phyloP scores from a whole-genome alignment of 2,329 filamentous ascomycete genomes.

The Fusarium acutatum region DNA sequence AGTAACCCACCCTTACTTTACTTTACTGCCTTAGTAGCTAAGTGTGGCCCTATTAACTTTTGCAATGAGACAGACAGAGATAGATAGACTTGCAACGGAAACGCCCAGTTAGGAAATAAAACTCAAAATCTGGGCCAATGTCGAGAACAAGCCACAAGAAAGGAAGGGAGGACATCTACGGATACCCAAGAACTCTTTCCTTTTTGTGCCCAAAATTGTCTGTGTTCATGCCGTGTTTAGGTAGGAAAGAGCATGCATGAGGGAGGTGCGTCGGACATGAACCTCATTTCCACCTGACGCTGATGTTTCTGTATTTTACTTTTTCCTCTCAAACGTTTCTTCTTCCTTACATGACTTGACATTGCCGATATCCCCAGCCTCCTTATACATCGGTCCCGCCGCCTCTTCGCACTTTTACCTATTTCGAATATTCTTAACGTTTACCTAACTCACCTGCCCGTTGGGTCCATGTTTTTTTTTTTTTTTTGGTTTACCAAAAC shows the following conservation, averaged over 20 bases:
- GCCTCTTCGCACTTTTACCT: slow-evolving; percentile 20
- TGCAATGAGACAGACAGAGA: slow-evolving; percentile 1
- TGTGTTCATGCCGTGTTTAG: background rate
- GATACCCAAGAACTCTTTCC: background rate
- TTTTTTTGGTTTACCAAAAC: background rate
- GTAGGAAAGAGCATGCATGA: slow-evolving; percentile 11
- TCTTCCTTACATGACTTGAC: background rate
- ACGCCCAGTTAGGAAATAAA: slow-evolving; percentile 11
- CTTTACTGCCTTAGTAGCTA: background rate
- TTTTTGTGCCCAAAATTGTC: background rate
- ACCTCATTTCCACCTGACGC: slow-evolving; percentile 34
- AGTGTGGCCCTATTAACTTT: background rate
- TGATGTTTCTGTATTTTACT: slow-evolving; percentile 20
- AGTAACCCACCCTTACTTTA: background rate
- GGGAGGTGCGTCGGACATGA: background rate
- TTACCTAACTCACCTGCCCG: background rate
- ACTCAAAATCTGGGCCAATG: background rate
- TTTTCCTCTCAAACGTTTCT: slow-evolving; percentile 5
- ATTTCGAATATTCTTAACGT: background rate
- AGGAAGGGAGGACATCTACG: background rate
- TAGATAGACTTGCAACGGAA: slow-evolving; percentile 9
- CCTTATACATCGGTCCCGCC: slow-evolving; percentile 16
- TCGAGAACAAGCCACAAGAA: background rate
- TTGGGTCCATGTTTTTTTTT: background rate
- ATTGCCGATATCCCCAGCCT: slow-evolving; percentile 12